A percentile compares a stretch with the other conserved stretches of the same genome.
Evolutionary conservation across 352 stramenopile species (phyloP).

Genomic region (Phytopythium vexans): DNA sequence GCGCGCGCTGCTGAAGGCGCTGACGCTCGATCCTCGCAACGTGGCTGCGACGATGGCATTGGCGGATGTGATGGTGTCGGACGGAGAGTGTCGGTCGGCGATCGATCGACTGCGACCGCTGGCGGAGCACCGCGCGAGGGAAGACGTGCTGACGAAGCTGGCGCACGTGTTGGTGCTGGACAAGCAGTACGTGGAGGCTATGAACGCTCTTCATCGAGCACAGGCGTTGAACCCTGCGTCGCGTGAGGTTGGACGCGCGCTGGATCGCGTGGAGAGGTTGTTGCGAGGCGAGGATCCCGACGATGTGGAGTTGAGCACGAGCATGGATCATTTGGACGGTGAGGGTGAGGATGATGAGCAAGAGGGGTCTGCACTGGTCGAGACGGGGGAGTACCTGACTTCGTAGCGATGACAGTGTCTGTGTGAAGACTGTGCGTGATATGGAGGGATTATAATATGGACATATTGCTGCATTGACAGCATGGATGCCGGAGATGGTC

Average conservation of each 20-base stretch:
- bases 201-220: conserved; percentile 68
- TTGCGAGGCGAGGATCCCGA: conserved; percentile 78
- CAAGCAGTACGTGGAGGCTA: conserved; percentile 62
- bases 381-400: conserved; percentile 44
- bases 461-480: no score
- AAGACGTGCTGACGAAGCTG: conserved; percentile 77
- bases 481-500: background rate
- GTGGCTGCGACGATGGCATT: conserved; percentile 64
- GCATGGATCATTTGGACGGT: conserved; percentile 54
- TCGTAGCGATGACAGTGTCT: conserved; percentile 12
- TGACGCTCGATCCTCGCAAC: conserved; percentile 59
- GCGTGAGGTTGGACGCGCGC: conserved; percentile 38
- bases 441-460: no score
- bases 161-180: conserved; percentile 67
- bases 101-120: conserved; percentile 53
- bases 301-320: conserved; percentile 44
- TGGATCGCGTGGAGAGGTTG: conserved; percentile 77
- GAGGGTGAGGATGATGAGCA: conserved; percentile 56
- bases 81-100: conserved; percentile 44
- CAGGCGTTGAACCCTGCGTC: conserved; percentile 58
- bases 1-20: conserved; percentile 55
- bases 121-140: conserved; percentile 41
- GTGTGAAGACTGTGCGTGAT: no score
- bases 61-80: conserved; percentile 58
- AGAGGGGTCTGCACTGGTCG: conserved; percentile 54